Conservation (phyloP, 345 rosid genomes). For the Citrus unshiu region DNA sequence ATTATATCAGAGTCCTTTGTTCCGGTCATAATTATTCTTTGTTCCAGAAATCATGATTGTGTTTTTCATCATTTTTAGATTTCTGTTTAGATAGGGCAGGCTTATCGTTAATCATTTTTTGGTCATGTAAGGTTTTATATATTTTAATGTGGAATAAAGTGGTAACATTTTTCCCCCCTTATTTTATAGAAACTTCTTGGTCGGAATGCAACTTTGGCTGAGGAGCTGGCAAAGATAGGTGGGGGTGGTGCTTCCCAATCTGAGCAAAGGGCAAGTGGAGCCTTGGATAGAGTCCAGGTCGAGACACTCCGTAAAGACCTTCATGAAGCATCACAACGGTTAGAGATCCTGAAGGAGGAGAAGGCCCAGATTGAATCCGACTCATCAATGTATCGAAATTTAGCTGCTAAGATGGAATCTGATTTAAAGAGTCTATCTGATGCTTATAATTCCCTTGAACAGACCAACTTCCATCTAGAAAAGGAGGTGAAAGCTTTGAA, state of each 20-base stretch:
- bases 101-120: not conserved
- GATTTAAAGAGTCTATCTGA: slow-evolving; percentile 83
- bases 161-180: not conserved
- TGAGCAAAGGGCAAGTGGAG: slow-evolving; percentile 49
- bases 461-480: slow-evolving; percentile 72
- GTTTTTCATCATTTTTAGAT: not conserved
- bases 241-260: slow-evolving; percentile 48
- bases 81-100: not conserved
- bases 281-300: slow-evolving; percentile 59
- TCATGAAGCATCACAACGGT: slow-evolving; percentile 66
- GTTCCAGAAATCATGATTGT: too few species aligned
- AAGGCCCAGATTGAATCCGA: slow-evolving; percentile 66
- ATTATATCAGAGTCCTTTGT: not conserved
- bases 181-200: slow-evolving; percentile 66
- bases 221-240: slow-evolving; percentile 72
- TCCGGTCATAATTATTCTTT: not conserved
- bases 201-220: slow-evolving; percentile 83
- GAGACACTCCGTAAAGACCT: slow-evolving; percentile 81
- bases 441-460: slow-evolving; percentile 90
- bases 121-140: not conserved
- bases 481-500: slow-evolving; percentile 72
- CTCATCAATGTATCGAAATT: slow-evolving; percentile 58
- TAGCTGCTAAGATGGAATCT: slow-evolving; percentile 75
- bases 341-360: slow-evolving; percentile 72
- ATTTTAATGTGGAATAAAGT: not conserved